A percentile compares a stretch with the other conserved stretches of the same genome.
Conservation (phyloP, 2,329 filamentous ascomycete genomes). For the Aspergillus caelatus region DNA sequence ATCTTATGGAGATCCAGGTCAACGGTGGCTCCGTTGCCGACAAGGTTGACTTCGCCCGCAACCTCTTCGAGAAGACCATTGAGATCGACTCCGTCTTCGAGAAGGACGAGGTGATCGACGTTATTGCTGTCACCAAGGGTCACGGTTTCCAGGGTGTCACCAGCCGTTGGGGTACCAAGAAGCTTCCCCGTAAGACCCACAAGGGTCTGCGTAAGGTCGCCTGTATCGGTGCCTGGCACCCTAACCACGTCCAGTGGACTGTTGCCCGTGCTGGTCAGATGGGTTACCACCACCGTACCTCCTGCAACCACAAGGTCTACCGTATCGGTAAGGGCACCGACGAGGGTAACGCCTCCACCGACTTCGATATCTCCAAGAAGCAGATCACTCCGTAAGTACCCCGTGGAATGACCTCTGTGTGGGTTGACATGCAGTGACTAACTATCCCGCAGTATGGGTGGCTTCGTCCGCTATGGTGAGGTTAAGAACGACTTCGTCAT, state of each 20-base stretch:
- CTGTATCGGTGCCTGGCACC: slow-evolving; percentile 99
- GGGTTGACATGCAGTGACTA: slow-evolving; percentile 37
- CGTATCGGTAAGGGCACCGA: slow-evolving; percentile 91
- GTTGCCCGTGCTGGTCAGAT: slow-evolving; percentile 99
- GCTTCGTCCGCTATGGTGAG: slow-evolving; percentile 98
- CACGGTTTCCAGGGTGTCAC: slow-evolving; percentile 98
- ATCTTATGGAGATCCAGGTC: slow-evolving; percentile 99
- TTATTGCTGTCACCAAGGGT: slow-evolving; percentile 99
- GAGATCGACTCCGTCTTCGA: slow-evolving; percentile 93
- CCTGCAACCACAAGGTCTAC: slow-evolving; percentile 99
- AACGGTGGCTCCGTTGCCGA: slow-evolving; percentile 95
- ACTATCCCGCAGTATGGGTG: slow-evolving; percentile 73
- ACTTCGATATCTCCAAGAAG: slow-evolving; percentile 98
- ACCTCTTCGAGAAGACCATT: slow-evolving; percentile 99
- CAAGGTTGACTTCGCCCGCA: slow-evolving; percentile 95
- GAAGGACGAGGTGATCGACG: slow-evolving; percentile 99
- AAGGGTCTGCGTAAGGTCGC: slow-evolving; percentile 99
- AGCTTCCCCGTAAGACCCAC: slow-evolving; percentile 99
- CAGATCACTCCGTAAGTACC: slow-evolving; percentile 93
- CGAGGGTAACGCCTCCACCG: slow-evolving; percentile 90
- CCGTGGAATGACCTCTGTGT: background rate
- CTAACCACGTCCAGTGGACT: slow-evolving; percentile 99
- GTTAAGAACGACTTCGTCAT: slow-evolving; percentile 99
- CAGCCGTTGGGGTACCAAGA: slow-evolving; percentile 98
- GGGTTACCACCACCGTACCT: slow-evolving; percentile 99